Conservation (phyloP, 192 early-diverging fungal genomes). For the Rhizophagus clarus region DNA sequence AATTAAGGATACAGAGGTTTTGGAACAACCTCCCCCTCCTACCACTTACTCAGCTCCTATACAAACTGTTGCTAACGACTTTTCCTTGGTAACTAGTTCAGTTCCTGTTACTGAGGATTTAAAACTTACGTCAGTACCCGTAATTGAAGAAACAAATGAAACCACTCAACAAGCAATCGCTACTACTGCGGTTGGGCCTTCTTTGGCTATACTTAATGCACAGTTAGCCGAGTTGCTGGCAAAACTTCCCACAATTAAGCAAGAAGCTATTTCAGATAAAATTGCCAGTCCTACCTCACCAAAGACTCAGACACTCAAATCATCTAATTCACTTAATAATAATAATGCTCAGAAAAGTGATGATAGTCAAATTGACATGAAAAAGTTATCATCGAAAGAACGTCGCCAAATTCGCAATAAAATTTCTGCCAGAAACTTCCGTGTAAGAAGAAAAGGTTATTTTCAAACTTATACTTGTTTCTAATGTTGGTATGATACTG, state of each 20-base stretch:
- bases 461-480: background rate
- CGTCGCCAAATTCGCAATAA: constrained; percentile 85
- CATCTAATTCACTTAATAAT: background rate
- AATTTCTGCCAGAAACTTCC: constrained; percentile 84
- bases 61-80: constrained; percentile 1
- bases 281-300: background rate
- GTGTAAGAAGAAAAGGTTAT: constrained; percentile 79
- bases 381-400: constrained; percentile 72
- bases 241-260: constrained; percentile 30
- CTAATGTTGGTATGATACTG: background rate
- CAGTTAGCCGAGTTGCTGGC: constrained; percentile 32
- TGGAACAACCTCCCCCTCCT: background rate
- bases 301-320: background rate
- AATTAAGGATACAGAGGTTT: background rate
- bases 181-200: constrained; percentile 23
- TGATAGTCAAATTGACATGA: constrained; percentile 53
- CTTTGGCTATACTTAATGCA: constrained; percentile 26
- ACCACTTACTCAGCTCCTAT: constrained; percentile 1
- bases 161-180: background rate
- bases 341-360: background rate
- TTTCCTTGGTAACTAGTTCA: constrained; percentile 10
- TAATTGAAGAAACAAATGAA: background rate
- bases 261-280: constrained; percentile 14
- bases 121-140: background rate
- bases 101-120: background rate